phyloP scores from a whole-genome alignment of 1,284 basidiomycete genomes.

The Leccinum ponderosum region DNA sequence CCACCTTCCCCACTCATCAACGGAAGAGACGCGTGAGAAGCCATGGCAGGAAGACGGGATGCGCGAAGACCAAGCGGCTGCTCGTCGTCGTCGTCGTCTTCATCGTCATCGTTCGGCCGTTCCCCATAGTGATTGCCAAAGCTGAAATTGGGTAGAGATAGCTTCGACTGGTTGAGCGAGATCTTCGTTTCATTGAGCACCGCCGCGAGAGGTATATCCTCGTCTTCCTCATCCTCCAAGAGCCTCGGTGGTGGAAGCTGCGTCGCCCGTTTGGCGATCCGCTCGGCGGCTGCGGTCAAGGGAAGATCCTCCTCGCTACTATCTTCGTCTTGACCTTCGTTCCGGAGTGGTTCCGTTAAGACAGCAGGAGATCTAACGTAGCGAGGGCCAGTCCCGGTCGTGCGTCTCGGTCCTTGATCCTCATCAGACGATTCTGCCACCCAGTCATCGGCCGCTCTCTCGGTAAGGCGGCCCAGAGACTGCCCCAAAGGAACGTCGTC shows the following conservation, averaged over 20 bases:
- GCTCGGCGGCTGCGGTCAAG: constrained; percentile 55
- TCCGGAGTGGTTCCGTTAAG: constrained; percentile 10
- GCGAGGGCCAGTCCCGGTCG: constrained; percentile 54
- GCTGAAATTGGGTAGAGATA: constrained; percentile 46
- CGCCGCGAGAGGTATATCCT: constrained; percentile 69
- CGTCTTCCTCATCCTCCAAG: constrained; percentile 43
- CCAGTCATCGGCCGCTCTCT: constrained; percentile 48
- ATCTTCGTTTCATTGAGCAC: constrained; percentile 56
- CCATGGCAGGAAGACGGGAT: constrained; percentile 28
- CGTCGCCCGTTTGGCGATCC: constrained; percentile 28
- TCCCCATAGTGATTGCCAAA: constrained; percentile 40
- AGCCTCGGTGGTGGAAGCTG: constrained; percentile 18
- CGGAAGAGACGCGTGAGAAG: constrained; percentile 28
- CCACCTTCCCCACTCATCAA: constrained; percentile 18
- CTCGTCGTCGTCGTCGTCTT: constrained; percentile 53
- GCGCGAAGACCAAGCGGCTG: constrained; percentile 59
- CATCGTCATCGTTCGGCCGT: constrained; percentile 30
- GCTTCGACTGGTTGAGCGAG: constrained; percentile 48
- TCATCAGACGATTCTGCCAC: constrained; percentile 59
- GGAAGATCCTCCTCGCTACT: constrained; percentile 74
- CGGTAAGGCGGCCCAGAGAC: constrained; percentile 26
- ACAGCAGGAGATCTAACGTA: constrained; percentile 30
- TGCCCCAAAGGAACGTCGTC: constrained; percentile 37
- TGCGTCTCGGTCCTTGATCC: constrained; percentile 52
- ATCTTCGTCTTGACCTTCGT: constrained; percentile 40